Conservation (phyloP, 2,329 filamentous ascomycete species). For the Colletotrichum theobromicola region DNA sequence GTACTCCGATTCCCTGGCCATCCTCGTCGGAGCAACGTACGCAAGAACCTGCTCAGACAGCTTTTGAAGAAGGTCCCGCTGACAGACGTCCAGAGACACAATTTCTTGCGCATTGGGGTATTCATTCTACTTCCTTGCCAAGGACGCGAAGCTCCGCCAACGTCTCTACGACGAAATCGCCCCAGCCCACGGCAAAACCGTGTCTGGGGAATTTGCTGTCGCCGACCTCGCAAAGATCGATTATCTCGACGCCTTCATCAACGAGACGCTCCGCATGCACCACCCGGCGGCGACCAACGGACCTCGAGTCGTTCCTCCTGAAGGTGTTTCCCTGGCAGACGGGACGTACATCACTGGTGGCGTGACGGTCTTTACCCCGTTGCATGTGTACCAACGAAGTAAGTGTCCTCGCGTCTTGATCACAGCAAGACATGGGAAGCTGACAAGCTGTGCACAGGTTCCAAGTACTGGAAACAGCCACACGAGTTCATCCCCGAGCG, state of each 20-base stretch:
- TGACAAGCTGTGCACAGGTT: neutral
- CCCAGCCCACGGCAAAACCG: slow-evolving; percentile 16
- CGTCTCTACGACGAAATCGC: slow-evolving; percentile 18
- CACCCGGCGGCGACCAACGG: slow-evolving; percentile 31
- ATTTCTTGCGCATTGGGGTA: slow-evolving; percentile 20
- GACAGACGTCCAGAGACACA: slow-evolving; percentile 6
- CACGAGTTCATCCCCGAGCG: slow-evolving; percentile 27
- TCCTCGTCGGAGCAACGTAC: slow-evolving; percentile 27
- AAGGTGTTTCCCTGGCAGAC: slow-evolving; percentile 27
- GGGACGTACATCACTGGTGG: slow-evolving; percentile 30
- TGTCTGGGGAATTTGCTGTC: slow-evolving; percentile 22
- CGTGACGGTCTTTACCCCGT: slow-evolving; percentile 9
- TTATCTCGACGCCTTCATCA: slow-evolving; percentile 30
- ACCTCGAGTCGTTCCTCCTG: slow-evolving; percentile 26
- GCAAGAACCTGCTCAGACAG: neutral
- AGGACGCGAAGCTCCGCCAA: neutral
- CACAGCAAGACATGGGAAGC: neutral
- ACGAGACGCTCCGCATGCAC: slow-evolving; percentile 34
- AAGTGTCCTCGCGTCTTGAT: neutral
- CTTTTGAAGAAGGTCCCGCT: neutral
- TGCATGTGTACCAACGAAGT: slow-evolving; percentile 13
- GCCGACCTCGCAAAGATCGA: slow-evolving; percentile 22
- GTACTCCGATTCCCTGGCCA: slow-evolving; percentile 24
- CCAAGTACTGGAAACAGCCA: slow-evolving; percentile 14
- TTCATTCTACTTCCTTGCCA: slow-evolving; percentile 21